phyloP scores from a whole-genome alignment of 2,329 filamentous ascomycete species.

The Pseudofabraea citricarpa region DNA sequence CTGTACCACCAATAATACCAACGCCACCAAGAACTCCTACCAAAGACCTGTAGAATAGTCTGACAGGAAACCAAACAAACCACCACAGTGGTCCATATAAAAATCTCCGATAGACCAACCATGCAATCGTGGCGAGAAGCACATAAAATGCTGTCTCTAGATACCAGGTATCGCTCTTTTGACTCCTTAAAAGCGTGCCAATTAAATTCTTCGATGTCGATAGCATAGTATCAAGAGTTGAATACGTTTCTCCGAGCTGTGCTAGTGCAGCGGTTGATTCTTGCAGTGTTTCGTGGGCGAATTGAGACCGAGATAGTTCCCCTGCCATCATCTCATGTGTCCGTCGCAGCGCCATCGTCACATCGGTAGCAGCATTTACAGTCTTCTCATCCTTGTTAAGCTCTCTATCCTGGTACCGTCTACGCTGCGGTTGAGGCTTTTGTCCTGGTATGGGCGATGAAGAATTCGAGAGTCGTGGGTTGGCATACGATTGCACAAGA shows the following conservation, averaged over 20 bases:
- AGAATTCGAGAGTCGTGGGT: slow-evolving; percentile 32
- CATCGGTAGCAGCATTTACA: slow-evolving; percentile 72
- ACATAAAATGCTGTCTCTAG: slow-evolving; percentile 86
- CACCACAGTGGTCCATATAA: slow-evolving; percentile 89
- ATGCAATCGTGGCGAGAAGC: slow-evolving; percentile 69
- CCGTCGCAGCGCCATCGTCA: slow-evolving; percentile 76
- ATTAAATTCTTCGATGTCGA: slow-evolving; percentile 70
- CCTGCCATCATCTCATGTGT: slow-evolving; percentile 83
- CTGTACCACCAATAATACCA: slow-evolving; percentile 30
- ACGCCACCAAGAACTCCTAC: slow-evolving; percentile 51
- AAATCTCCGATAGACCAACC: slow-evolving; percentile 80
- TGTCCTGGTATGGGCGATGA: slow-evolving; percentile 31
- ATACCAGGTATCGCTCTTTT: slow-evolving; percentile 98
- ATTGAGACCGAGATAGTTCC: slow-evolving; percentile 81
- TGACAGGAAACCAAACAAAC: slow-evolving; percentile 80
- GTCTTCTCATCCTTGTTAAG: slow-evolving; percentile 61
- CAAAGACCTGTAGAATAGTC: slow-evolving; percentile 55
- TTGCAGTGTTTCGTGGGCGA: slow-evolving; percentile 82
- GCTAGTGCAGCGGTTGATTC: slow-evolving; percentile 80
- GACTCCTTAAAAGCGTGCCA: slow-evolving; percentile 72
- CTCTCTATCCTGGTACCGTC: slow-evolving; percentile 12
- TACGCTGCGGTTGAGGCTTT: slow-evolving; percentile 13
- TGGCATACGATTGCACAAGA: slow-evolving; percentile 61
- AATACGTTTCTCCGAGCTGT: slow-evolving; percentile 77
- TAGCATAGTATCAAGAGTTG: slow-evolving; percentile 71